Evolutionary conservation across 176 grass and related monocot species (phyloP).

Genomic region (Chrysopogon serrulatus): DNA sequence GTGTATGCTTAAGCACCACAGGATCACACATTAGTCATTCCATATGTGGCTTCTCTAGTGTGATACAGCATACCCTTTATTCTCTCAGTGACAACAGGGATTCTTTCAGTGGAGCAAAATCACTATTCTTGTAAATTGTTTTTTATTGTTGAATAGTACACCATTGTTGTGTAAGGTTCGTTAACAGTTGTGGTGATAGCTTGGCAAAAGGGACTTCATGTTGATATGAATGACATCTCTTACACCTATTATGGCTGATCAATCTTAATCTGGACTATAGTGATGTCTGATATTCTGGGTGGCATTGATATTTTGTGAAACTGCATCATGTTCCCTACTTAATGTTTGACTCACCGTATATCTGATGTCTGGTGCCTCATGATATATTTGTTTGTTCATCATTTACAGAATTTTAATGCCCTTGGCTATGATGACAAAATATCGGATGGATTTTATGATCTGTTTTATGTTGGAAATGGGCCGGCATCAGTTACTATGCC

Average conservation of each 20-base stretch:
- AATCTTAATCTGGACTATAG: neutral
- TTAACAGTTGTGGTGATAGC: neutral
- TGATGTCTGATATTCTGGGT: neutral
- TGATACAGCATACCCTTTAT: neutral
- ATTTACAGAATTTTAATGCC: constrained; percentile 81
- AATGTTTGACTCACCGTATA: constrained; percentile 17
- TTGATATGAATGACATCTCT: neutral
- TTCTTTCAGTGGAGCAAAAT: neutral
- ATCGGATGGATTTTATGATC: constrained; percentile 94
- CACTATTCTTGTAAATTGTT: neutral
- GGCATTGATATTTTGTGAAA: constrained; percentile 1
- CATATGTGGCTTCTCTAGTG: neutral
- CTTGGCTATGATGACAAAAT: constrained; percentile 95
- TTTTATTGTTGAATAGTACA: neutral
- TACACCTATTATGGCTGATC: neutral
- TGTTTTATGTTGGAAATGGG: constrained; percentile 54
- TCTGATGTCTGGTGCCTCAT: constrained; percentile 10
- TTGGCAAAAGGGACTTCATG: constrained; percentile 1
- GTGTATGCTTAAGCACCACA: neutral
- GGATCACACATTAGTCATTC: neutral
- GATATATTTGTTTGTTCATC: constrained; percentile 25
- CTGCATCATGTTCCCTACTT: neutral
- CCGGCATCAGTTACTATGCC: constrained; percentile 54
- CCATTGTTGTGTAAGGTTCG: neutral
- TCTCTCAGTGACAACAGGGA: neutral